Conservation (phyloP, 2,329 filamentous ascomycete genomes). For the Arthrocladium fulminans region DNA sequence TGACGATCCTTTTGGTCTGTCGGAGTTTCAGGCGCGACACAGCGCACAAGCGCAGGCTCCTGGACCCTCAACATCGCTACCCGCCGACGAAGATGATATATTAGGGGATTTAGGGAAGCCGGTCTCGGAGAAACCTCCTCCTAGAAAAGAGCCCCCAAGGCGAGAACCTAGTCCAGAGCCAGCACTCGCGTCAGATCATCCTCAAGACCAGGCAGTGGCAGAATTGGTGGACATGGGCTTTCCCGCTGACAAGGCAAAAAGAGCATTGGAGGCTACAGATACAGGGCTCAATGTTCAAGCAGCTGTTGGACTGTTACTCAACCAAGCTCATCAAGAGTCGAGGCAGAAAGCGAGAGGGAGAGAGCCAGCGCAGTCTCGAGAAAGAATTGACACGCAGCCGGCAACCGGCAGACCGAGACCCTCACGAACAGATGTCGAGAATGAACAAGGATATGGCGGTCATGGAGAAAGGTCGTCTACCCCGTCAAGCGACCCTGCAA, state of each 20-base stretch:
- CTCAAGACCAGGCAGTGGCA: conserved; percentile 69
- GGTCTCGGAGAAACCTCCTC: conserved; percentile 42
- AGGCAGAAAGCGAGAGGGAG: conserved; percentile 53
- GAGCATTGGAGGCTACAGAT: conserved; percentile 71
- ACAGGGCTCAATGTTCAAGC: conserved; percentile 72
- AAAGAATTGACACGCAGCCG: conserved; percentile 20
- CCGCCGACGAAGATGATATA: conserved; percentile 54
- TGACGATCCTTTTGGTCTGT: conserved; percentile 82
- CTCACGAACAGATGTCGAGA: conserved; percentile 15
- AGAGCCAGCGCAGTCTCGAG: conserved; percentile 11
- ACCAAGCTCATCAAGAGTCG: conserved; percentile 78
- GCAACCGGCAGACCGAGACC: conserved; percentile 19
- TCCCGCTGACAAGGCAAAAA: conserved; percentile 68
- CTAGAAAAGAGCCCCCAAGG: conserved; percentile 12
- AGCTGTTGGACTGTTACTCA: conserved; percentile 80
- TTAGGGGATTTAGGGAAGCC: conserved; percentile 53
- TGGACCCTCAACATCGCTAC: conserved; percentile 36
- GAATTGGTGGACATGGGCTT: conserved; percentile 96
- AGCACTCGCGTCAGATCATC: conserved; percentile 26
- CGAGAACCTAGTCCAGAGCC: conserved; percentile 21
- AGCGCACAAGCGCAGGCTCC: conserved; percentile 31
- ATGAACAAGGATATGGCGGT: conserved; percentile 5
- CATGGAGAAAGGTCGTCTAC: conserved; percentile 16
- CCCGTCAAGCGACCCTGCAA: conserved; percentile 55
- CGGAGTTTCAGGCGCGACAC: conserved; percentile 48